Percentiles rank a stretch among this genome's conserved stretches.
phyloP scores from a whole-genome alignment of 805 yeast genomes.

The Metschnikowia peoriensis region DNA sequence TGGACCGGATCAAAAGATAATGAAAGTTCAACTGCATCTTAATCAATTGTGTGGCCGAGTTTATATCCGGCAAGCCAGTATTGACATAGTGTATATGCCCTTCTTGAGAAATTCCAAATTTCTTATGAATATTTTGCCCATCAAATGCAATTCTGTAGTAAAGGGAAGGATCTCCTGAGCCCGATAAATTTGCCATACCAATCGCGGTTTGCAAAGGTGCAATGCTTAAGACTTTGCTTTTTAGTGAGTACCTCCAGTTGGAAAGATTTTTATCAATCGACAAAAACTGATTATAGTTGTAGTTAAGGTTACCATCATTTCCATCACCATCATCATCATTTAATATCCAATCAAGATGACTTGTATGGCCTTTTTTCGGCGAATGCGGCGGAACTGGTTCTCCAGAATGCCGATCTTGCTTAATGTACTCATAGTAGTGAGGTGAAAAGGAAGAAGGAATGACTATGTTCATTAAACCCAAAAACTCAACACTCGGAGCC shows the following conservation, averaged over 20 bases:
- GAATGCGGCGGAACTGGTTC: not conserved
- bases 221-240: conserved; percentile 24
- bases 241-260: conserved; percentile 40
- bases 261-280: conserved; percentile 42
- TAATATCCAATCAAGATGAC: conserved; percentile 40
- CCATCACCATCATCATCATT: conserved; percentile 49
- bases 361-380: conserved; percentile 15
- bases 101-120: conserved; percentile 14
- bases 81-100: conserved; percentile 24
- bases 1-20: conserved; percentile 40
- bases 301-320: conserved; percentile 46
- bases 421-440: conserved; percentile 42
- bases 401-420: conserved; percentile 22
- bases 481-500: conserved; percentile 43
- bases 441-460: conserved; percentile 48
- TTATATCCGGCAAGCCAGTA: conserved; percentile 38
- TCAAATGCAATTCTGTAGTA: conserved; percentile 29
- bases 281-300: conserved; percentile 42
- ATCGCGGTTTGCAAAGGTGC: conserved; percentile 28
- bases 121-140: conserved; percentile 15
- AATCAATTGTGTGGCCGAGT: conserved; percentile 38
- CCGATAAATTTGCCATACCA: conserved; percentile 30
- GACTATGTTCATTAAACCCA: conserved; percentile 42
- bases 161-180: conserved; percentile 24
- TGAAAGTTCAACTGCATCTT: conserved; percentile 45